These are phyloP conservation scores for Plantago elongata DNA, from an alignment of 257 asterid genomes.

Conservation along the genomic window DNA sequence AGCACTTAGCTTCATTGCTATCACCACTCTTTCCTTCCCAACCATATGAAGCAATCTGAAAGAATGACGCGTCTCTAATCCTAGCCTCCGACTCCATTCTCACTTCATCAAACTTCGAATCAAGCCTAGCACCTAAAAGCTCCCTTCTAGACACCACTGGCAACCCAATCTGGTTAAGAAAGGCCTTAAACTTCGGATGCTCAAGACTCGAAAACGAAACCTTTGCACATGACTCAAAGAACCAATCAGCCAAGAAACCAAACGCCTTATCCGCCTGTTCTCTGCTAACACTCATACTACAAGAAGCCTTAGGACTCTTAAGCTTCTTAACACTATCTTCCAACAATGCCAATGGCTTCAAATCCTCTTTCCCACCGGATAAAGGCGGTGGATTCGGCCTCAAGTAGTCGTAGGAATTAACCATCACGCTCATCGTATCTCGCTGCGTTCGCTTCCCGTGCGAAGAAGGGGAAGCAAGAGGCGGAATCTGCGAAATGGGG, in stretches of 20 bases:
- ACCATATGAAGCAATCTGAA: conserved; percentile 67
- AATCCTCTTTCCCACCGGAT: conserved; percentile 84
- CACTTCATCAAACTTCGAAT: conserved; percentile 63
- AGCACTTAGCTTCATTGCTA: conserved; percentile 33
- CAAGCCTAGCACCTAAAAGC: conserved; percentile 47
- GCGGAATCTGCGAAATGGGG: conserved; percentile 65
- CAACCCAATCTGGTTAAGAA: conserved; percentile 68
- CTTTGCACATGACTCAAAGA: conserved; percentile 63
- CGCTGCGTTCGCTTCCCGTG: conserved; percentile 51
- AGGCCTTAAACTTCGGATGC: conserved; percentile 77
- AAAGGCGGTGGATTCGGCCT: conserved; percentile 39
- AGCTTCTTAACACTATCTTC: conserved; percentile 84
- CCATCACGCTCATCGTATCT: conserved; percentile 37
- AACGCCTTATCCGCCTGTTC: conserved; percentile 56
- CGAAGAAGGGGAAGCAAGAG: conserved; percentile 70
- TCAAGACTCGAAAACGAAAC: conserved; percentile 61
- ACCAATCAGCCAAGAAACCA: conserved; percentile 66
- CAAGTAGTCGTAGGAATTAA: conserved; percentile 31
- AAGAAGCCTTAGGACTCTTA: conserved; percentile 55
- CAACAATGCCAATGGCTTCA: conserved; percentile 70
- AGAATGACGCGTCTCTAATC: conserved; percentile 66
- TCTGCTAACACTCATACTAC: conserved; percentile 48
- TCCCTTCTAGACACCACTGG: conserved; percentile 52
- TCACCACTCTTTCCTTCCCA: conserved; percentile 46
- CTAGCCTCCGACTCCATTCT: conserved; percentile 53